Base-by-base conservation (phyloP, 768 basidiomycete genomes). In the Leccinellum albellum region DNA sequence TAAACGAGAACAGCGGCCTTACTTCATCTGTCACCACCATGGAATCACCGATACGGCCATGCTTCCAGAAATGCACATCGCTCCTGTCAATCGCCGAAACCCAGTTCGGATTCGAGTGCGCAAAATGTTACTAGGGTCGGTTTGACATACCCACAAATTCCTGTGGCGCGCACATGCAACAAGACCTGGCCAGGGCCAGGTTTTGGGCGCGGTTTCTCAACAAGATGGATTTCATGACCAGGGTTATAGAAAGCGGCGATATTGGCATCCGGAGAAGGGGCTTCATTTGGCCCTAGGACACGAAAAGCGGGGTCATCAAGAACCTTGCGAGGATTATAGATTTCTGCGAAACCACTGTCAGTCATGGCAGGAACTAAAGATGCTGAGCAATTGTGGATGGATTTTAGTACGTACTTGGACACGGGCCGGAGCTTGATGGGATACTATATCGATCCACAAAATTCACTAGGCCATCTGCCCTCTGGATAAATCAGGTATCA, bases 11-110 rank as follows among this genome's bases (percentile, higher is more conserved):
- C 4, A 54, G 45, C 20, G 9, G 46, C 44, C 65, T 59, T 55
- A 82, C 84, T 73, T 87, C 85, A 58, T 86, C 85, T 14, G 80
- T 83, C 28, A 87, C 85, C 23, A 87, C 74, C 86, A 87, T 87
- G 0, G 83, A 84, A 62, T 85, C 83, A 9, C 86, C 86, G 51
- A 87, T 78, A 40, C 83, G 74, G 6, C 86, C 86, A 67, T 87
- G 84, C 60, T 85, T 78, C 86, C 86, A 88, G 68, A 87, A 87
- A 66, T 88, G 86, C 61, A 88, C 83, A 57, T 87, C 86, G 48
- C 84, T 86, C 77, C 86, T 87, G 55, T 55, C 31, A 23, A 54
- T 29, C 50, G n/a, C n/a, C n/a, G 14, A 50, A 17, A 37, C 1
- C 14, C 21, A 40, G 28, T 5, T 13, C 28, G 50, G 29, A 28